Conservation (phyloP, 768 basidiomycete genomes). For the Kwoniella europaea region DNA sequence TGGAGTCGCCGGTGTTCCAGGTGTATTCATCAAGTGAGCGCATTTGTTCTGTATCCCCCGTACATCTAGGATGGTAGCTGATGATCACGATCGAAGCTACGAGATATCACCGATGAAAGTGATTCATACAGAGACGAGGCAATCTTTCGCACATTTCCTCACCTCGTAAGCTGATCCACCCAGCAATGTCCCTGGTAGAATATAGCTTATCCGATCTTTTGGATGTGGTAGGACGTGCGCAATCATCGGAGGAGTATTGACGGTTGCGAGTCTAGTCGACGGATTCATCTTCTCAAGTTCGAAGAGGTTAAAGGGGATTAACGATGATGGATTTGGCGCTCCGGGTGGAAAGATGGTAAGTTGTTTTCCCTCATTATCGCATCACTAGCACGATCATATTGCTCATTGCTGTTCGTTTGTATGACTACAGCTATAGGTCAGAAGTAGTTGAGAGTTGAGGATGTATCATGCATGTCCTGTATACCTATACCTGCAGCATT, state of each 20-base stretch:
- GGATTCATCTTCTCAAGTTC: slow-evolving; percentile 82
- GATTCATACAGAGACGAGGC: slow-evolving; percentile 84
- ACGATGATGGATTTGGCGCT: slow-evolving; percentile 50
- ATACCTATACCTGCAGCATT: no score
- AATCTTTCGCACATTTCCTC: slow-evolving; percentile 96
- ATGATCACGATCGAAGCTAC: slow-evolving; percentile 71
- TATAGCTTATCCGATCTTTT: neutral
- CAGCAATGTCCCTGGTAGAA: no score
- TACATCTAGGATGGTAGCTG: no score
- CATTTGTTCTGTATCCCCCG: no score
- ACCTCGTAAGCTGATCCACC: slow-evolving; percentile 74
- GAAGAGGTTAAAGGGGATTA: slow-evolving; percentile 64
- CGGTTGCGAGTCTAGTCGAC: slow-evolving; percentile 87
- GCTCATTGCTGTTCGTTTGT: neutral
- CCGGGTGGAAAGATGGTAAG: slow-evolving; percentile 56
- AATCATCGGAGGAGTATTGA: slow-evolving; percentile 95
- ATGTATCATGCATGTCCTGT: neutral
- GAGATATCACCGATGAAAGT: slow-evolving; percentile 97
- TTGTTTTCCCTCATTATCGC: neutral
- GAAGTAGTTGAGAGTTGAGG: neutral
- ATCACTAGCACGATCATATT: neutral
- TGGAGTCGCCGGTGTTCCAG: slow-evolving; percentile 48
- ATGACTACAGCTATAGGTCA: no score
- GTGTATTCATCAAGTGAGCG: slow-evolving; percentile 50
- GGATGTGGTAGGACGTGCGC: slow-evolving; percentile 78